A percentile compares a stretch with the other conserved stretches of the same genome.
These are phyloP conservation scores for Amanita brunnescens DNA, from an alignment of 768 basidiomycete genomes.

Conservation along the genomic window DNA sequence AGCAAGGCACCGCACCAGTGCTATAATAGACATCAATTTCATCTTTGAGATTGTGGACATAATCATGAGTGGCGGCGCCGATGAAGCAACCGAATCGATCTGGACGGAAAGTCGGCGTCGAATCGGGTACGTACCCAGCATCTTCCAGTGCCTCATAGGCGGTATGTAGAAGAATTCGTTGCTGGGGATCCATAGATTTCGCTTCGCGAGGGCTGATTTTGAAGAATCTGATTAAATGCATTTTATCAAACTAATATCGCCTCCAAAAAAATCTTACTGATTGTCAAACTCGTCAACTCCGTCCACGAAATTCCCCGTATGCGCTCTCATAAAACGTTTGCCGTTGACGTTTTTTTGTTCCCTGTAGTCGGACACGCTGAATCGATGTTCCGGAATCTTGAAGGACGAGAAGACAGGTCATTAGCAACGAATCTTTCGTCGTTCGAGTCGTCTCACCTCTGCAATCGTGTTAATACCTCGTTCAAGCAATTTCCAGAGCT, in stretches of 20 bases:
- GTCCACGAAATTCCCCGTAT: constrained; percentile 56
- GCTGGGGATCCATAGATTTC: constrained; percentile 69
- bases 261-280: constrained; percentile 18
- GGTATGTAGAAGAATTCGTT: constrained; percentile 56
- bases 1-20: constrained; percentile 37
- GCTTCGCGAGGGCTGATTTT: constrained; percentile 69
- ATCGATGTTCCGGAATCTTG: constrained; percentile 57
- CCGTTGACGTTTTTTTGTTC: constrained; percentile 14
- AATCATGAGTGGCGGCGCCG: constrained; percentile 65
- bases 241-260: not conserved
- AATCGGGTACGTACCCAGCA: constrained; percentile 59
- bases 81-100: constrained; percentile 57
- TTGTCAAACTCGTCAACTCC: constrained; percentile 56
- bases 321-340: constrained; percentile 39
- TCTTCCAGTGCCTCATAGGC: constrained; percentile 64
- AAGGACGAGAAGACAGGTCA: constrained; percentile 6
- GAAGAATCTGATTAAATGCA: constrained; percentile 39
- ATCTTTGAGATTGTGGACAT: constrained; percentile 52
- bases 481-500: constrained; percentile 54
- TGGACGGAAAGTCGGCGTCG: constrained; percentile 41
- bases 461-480: constrained; percentile 46
- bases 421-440: not conserved
- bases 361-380: constrained; percentile 35
- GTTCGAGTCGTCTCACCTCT: constrained; percentile 31
- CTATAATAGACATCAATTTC: constrained; percentile 64